Percentiles rank a stretch among this genome's conserved stretches.
Evolutionary conservation across 176 grass and related monocot species (phyloP).

Genomic region (Triticum urartu): DNA sequence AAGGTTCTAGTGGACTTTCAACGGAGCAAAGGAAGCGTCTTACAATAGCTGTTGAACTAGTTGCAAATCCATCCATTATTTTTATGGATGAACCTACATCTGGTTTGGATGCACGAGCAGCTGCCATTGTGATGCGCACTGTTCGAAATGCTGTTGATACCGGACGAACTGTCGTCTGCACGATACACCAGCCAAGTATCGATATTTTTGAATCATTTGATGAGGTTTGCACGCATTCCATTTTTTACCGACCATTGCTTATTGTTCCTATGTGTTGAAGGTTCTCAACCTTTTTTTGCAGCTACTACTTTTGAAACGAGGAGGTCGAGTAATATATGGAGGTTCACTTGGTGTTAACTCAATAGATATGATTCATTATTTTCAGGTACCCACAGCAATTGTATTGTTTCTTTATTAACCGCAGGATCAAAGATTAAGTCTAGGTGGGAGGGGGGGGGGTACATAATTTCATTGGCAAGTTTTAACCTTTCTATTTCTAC

Average conservation of each 20-base stretch:
- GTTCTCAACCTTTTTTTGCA: conserved; percentile 20
- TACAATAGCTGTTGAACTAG: conserved; percentile 79
- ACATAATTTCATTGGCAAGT: no score
- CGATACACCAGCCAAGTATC: conserved; percentile 80
- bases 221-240: conserved; percentile 44
- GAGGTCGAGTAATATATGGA: conserved; percentile 65
- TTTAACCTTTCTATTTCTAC: no score
- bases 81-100: conserved; percentile 86
- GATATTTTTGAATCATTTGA: conserved; percentile 92
- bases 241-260: neutral
- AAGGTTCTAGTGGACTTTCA: conserved; percentile 61
- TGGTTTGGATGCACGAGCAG: conserved; percentile 74
- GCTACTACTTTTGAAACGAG: conserved; percentile 74
- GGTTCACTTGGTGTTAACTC: conserved; percentile 66
- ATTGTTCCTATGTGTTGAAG: neutral
- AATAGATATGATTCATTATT: conserved; percentile 70
- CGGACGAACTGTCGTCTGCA: conserved; percentile 72
- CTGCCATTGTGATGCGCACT: conserved; percentile 80
- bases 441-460: no score
- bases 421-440: neutral
- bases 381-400: conserved; percentile 40
- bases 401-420: neutral
- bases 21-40: conserved; percentile 86
- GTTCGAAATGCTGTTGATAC: conserved; percentile 81
- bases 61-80: conserved; percentile 84